These are phyloP conservation scores for Umbilicus rupestris DNA, from an alignment of 164 flowering plant species.

Conservation along the genomic window DNA sequence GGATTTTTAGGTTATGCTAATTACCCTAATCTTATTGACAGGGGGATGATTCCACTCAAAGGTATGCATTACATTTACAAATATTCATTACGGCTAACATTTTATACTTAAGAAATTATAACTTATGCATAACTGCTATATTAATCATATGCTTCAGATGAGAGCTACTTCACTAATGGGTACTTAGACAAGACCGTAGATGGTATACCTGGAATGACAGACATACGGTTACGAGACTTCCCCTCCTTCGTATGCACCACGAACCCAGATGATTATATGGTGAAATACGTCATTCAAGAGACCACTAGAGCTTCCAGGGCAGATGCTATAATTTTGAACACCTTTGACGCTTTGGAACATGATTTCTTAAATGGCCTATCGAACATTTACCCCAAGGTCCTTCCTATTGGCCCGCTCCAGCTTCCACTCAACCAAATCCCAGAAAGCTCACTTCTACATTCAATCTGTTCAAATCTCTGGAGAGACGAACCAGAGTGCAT, in stretches of 20 bases:
- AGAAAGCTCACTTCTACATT: slow-evolving; percentile 2
- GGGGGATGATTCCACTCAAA: slow-evolving; percentile 35
- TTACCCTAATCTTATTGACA: slow-evolving; percentile 17
- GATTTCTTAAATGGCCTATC: slow-evolving; percentile 14
- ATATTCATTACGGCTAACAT: neutral
- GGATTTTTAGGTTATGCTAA: slow-evolving; percentile 35
- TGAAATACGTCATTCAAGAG: slow-evolving; percentile 14
- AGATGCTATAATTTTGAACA: neutral
- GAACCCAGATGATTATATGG: slow-evolving; percentile 23
- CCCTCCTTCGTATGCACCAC: slow-evolving; percentile 28
- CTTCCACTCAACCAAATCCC: slow-evolving; percentile 11
- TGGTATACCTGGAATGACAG: slow-evolving; percentile 32
- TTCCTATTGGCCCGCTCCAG: slow-evolving; percentile 19
- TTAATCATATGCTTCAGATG: slow-evolving; percentile 17
- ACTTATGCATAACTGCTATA: neutral
- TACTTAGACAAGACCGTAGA: slow-evolving; percentile 27
- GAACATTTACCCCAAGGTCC: neutral
- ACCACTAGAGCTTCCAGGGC: slow-evolving; percentile 8
- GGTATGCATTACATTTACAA: slow-evolving; percentile 16
- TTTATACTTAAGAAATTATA: too few relatives aligned
- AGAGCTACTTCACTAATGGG: slow-evolving; percentile 27
- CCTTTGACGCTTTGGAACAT: slow-evolving; percentile 9
- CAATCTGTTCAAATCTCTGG: slow-evolving; percentile 35
- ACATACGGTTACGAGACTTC: slow-evolving; percentile 26
- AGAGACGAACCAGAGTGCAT: slow-evolving; percentile 28